phyloP scores from a whole-genome alignment of 768 basidiomycete genomes.

The Boletellus ananiceps region DNA sequence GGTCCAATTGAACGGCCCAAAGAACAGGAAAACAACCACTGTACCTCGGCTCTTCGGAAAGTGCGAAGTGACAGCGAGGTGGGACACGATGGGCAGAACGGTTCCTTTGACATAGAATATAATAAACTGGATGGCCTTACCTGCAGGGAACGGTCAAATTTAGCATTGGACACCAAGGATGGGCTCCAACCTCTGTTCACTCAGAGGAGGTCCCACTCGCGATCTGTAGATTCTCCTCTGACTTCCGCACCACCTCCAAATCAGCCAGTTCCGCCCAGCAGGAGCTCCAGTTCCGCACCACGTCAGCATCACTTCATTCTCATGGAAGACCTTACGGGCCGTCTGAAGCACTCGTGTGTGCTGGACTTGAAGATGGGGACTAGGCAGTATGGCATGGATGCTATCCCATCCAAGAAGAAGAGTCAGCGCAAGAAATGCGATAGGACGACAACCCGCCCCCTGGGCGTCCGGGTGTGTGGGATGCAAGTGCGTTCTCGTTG shows the following conservation, averaged over 20 bases:
- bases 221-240: constrained; percentile 30
- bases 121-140: constrained; percentile 23
- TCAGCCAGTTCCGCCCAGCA: constrained; percentile 34
- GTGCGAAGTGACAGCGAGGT: constrained; percentile 59
- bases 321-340: constrained; percentile 97
- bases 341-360: constrained; percentile 88
- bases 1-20: constrained; percentile 37
- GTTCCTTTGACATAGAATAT: constrained; percentile 43
- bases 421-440: constrained; percentile 99
- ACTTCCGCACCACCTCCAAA: constrained; percentile 26
- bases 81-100: constrained; percentile 33
- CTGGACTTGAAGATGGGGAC: constrained; percentile 99
- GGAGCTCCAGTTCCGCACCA: constrained; percentile 48
- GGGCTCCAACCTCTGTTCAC: constrained; percentile 26
- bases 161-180: constrained; percentile 17
- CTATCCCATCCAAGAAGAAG: constrained; percentile 88
- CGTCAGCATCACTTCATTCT: constrained; percentile 97
- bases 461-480: constrained; percentile 93
- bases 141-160: constrained; percentile 13
- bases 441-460: constrained; percentile 82
- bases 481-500: constrained; percentile 78
- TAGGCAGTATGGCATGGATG: constrained; percentile 95
- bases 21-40: constrained; percentile 37
- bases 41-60: constrained; percentile 46
- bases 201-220: constrained; percentile 42